Evolutionary conservation across 2,329 filamentous ascomycete genomes (phyloP).

Genomic region (Calonectria montana): DNA sequence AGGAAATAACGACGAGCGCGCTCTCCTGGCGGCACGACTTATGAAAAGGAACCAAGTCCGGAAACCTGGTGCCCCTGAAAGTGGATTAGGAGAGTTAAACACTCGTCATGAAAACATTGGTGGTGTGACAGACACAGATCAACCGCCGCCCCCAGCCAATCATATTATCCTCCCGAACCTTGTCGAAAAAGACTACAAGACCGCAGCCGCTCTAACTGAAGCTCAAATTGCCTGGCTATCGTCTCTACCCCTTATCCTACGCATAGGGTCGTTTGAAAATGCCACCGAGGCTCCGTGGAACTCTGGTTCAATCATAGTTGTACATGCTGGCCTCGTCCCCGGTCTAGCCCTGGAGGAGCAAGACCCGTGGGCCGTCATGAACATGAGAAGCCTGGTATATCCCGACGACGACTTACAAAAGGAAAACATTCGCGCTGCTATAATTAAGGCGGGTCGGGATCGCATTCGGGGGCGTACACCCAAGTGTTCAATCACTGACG

Average conservation of each 20-base stretch:
- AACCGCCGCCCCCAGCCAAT: not conserved
- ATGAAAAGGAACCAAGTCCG: conserved; percentile 9
- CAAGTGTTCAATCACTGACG: conserved; percentile 1
- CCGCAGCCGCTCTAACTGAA: conserved; percentile 19
- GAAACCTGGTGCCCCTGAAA: not conserved
- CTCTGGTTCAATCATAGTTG: conserved; percentile 61
- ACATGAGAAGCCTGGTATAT: conserved; percentile 81
- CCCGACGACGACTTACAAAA: conserved; percentile 37
- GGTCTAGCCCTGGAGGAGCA: conserved; percentile 74
- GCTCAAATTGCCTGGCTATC: conserved; percentile 31
- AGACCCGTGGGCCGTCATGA: conserved; percentile 83
- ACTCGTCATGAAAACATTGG: not conserved
- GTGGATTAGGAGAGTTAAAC: not conserved
- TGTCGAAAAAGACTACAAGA: conserved; percentile 31
- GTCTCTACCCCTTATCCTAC: conserved; percentile 26
- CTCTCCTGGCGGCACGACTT: conserved; percentile 65
- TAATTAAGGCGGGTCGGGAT: conserved; percentile 30
- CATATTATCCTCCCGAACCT: conserved; percentile 15
- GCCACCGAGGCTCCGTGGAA: conserved; percentile 27
- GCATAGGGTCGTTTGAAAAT: conserved; percentile 18
- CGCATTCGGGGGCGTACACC: conserved; percentile 22
- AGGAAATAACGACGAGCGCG: conserved; percentile 88
- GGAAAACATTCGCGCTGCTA: conserved; percentile 14
- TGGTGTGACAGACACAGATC: not conserved
- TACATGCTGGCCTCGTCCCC: conserved; percentile 85